Evolutionary conservation across 2,329 filamentous ascomycete species (phyloP).

Genomic region (Xylaria sp.): DNA sequence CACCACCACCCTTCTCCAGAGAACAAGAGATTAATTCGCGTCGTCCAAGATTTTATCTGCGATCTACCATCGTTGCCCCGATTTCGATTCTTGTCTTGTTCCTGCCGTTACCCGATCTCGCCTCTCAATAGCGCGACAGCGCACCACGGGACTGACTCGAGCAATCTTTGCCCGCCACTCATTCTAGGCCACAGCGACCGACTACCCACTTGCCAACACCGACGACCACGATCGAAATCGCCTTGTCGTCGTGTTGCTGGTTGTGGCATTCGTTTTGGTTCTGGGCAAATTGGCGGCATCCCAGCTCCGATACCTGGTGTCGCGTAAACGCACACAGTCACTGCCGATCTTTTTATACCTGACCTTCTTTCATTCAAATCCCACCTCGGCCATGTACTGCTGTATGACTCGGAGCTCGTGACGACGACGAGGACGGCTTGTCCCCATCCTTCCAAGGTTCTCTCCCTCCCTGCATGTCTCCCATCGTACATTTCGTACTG

Average conservation of each 20-base stretch:
- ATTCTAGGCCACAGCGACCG: conserved; percentile 12
- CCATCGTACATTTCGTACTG: conserved; percentile 22
- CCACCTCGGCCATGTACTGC: conserved; percentile 20
- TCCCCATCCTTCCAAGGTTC: conserved; percentile 2
- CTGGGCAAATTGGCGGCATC: background rate
- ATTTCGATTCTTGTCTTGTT: background rate
- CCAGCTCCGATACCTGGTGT: background rate
- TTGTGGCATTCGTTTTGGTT: background rate
- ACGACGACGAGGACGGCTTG: conserved; percentile 23
- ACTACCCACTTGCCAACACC: conserved; percentile 13
- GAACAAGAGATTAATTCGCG: background rate
- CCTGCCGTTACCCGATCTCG: conserved; percentile 4
- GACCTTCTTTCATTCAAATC: background rate
- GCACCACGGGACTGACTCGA: conserved; percentile 6
- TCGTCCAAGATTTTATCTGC: background rate
- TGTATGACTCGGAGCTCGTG: conserved; percentile 14
- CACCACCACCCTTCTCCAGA: background rate
- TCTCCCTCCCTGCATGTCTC: conserved; percentile 28
- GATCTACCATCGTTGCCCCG: background rate
- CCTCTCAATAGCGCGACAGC: conserved; percentile 16
- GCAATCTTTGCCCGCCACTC: conserved; percentile 13
- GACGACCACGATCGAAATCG: background rate
- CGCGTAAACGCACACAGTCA: conserved; percentile 16
- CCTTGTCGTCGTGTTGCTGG: background rate
- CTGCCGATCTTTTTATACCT: background rate